Evolutionary conservation across 2,329 filamentous ascomycete genomes (phyloP).

Genomic region (Monosporascus sp.): DNA sequence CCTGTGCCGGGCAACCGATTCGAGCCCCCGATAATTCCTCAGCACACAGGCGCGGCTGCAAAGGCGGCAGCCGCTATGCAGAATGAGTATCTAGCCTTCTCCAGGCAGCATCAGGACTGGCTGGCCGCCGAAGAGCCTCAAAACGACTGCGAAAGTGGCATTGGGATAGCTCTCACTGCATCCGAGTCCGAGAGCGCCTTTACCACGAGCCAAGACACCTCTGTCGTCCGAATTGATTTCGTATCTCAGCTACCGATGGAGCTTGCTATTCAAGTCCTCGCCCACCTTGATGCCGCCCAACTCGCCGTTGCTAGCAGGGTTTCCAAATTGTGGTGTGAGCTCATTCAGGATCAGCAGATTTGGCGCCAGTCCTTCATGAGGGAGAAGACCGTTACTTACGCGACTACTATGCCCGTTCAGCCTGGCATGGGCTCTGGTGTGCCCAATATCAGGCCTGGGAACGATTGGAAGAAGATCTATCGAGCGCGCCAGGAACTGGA

Average conservation of each 20-base stretch:
- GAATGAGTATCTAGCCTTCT: slow-evolving; percentile 42
- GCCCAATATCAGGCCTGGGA: slow-evolving; percentile 51
- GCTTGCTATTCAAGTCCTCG: slow-evolving; percentile 54
- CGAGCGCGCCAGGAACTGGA: slow-evolving; percentile 71
- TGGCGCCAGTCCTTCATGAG: slow-evolving; percentile 61
- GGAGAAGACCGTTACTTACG: slow-evolving; percentile 57
- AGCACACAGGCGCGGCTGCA: slow-evolving; percentile 55
- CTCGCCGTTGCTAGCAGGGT: slow-evolving; percentile 47
- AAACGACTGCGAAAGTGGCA: slow-evolving; percentile 61
- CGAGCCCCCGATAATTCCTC: slow-evolving; percentile 57
- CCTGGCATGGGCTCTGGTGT: slow-evolving; percentile 55
- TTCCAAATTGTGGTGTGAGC: slow-evolving; percentile 43
- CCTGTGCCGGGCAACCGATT: slow-evolving; percentile 45
- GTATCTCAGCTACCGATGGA: slow-evolving; percentile 51
- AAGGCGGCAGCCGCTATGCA: slow-evolving; percentile 57
- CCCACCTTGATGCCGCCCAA: slow-evolving; percentile 49
- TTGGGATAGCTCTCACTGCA: slow-evolving; percentile 53
- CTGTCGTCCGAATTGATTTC: slow-evolving; percentile 49
- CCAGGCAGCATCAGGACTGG: slow-evolving; percentile 36
- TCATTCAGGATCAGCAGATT: slow-evolving; percentile 50
- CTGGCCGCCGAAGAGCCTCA: slow-evolving; percentile 41
- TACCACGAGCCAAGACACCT: slow-evolving; percentile 31
- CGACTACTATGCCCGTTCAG: slow-evolving; percentile 47
- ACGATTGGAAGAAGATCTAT: slow-evolving; percentile 86
- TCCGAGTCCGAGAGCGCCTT: slow-evolving; percentile 30